These are phyloP conservation scores for Crassisporium funariophilum DNA, from an alignment of 768 basidiomycete species.

Conservation along the genomic window DNA sequence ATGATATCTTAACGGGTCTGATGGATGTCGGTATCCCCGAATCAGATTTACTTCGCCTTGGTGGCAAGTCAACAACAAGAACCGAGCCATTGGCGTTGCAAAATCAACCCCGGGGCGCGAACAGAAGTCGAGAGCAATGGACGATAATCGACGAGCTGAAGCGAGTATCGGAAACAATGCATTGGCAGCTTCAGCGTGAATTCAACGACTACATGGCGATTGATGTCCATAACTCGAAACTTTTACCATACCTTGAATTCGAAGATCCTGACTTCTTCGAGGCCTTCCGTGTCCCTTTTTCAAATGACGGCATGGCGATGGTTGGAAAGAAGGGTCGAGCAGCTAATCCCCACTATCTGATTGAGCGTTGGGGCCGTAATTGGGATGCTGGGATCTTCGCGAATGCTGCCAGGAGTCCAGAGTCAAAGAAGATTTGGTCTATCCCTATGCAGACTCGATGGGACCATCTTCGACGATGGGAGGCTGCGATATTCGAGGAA, in stretches of 20 bases:
- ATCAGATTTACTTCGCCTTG: constrained; percentile 54
- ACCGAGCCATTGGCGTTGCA: constrained; percentile 49
- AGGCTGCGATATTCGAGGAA: constrained; percentile 5
- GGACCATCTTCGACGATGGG: constrained; percentile 1
- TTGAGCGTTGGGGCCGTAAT: constrained; percentile 50
- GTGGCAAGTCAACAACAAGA: constrained; percentile 52
- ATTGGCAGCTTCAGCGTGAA: constrained; percentile 22
- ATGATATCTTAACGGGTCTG: constrained; percentile 67
- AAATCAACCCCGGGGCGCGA: constrained; percentile 33
- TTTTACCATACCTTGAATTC: constrained; percentile 54
- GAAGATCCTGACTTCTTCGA: constrained; percentile 42
- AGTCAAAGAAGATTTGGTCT: constrained; percentile 7
- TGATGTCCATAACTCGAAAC: constrained; percentile 23
- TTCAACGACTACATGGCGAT: constrained; percentile 31
- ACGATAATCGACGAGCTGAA: constrained; percentile 42
- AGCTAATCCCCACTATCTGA: constrained; percentile 41
- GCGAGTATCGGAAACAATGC: constrained; percentile 11
- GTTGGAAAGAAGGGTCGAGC: constrained; percentile 43
- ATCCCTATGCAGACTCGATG: neutral
- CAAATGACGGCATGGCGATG: constrained; percentile 44
- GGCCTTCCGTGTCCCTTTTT: constrained; percentile 45
- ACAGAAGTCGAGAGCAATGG: constrained; percentile 33
- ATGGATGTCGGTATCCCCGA: constrained; percentile 58
- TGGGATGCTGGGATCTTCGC: constrained; percentile 45
- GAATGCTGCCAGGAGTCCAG: neutral